Base-by-base conservation (phyloP, 306 rosid species). In the Hippophae tibetana region DNA sequence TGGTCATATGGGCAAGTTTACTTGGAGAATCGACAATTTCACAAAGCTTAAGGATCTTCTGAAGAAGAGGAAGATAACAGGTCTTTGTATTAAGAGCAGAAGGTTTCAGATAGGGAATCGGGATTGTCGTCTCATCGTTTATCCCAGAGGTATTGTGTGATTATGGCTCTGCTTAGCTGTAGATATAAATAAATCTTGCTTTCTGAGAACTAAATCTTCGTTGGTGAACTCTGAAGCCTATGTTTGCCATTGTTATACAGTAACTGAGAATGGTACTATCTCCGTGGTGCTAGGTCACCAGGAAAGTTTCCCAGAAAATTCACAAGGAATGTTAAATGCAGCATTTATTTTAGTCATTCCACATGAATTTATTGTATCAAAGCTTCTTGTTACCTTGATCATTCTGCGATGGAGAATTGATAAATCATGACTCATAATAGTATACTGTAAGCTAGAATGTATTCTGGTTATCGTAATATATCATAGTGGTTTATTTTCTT, bases 121-220 rank as follows among this genome's bases (percentile, higher is more conserved):
- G 57, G 99, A 93, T 68, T 93, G 99, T 66, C 97, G 99, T 50
- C 97, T 93, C 57, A 93, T 93, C 66, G 97, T 93, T 74, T 93
- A 93, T 78, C 99, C 99, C 53, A 82, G 99, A 93, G 99, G 99
- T 93, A 75, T 18, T 68, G 82, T 53, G 54, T 58, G 47, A 51
- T 66, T 74, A 13, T 75, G 38, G 38, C 5, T 31, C 38, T 31
- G 38, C 38, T 31, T 31, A 31, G 38, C 23, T 60, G 60, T 48
- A 31, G 42, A 23, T 42, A 59, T 12, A 49, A 12, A 14, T 49
- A 12, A 13, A 7, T 49, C 6, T 8, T 6, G 47, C 58, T 57
- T 43, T 64, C 63, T 62, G 23, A 65, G 7, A 56, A 48, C 62
- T 49, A 62, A 11, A 10, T 63, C 53, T 70, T 42, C 61, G 40